Evolutionary conservation across 2,329 filamentous ascomycete genomes (phyloP).

Genomic region (Penicillium decumbens): DNA sequence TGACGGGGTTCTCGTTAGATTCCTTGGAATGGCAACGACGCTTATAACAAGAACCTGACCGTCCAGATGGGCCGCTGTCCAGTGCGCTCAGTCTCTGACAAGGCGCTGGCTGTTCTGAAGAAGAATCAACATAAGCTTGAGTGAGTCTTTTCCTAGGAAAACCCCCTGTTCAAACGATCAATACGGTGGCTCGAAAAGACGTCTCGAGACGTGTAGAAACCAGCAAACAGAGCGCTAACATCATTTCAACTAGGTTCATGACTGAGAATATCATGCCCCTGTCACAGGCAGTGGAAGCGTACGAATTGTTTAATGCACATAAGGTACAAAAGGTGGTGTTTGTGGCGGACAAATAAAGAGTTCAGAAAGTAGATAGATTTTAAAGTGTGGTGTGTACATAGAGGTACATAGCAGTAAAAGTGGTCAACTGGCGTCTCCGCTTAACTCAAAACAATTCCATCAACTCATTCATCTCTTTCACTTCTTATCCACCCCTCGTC

Average conservation of each 20-base stretch:
- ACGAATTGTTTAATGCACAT: slow-evolving; percentile 68
- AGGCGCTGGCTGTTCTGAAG: slow-evolving; percentile 61
- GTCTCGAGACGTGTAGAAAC: no score
- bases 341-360: slow-evolving; percentile 40
- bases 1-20: slow-evolving; percentile 47
- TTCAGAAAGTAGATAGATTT: slow-evolving; percentile 1
- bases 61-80: slow-evolving; percentile 74
- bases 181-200: background rate
- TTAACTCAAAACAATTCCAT: slow-evolving; percentile 21
- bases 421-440: slow-evolving; percentile 16
- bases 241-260: slow-evolving; percentile 59
- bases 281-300: slow-evolving; percentile 61
- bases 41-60: slow-evolving; percentile 64
- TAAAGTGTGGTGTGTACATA: slow-evolving; percentile 1
- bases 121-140: slow-evolving; percentile 62
- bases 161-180: background rate
- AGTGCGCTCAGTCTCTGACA: slow-evolving; percentile 64
- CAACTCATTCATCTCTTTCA: slow-evolving; percentile 13
- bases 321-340: slow-evolving; percentile 72
- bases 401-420: background rate
- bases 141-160: slow-evolving; percentile 43
- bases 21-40: slow-evolving; percentile 62
- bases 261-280: slow-evolving; percentile 70
- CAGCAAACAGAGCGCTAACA: no score
- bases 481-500: slow-evolving; percentile 7